Conservation (phyloP, 148 eudicot genomes). For the Amaranthus palmeri region DNA sequence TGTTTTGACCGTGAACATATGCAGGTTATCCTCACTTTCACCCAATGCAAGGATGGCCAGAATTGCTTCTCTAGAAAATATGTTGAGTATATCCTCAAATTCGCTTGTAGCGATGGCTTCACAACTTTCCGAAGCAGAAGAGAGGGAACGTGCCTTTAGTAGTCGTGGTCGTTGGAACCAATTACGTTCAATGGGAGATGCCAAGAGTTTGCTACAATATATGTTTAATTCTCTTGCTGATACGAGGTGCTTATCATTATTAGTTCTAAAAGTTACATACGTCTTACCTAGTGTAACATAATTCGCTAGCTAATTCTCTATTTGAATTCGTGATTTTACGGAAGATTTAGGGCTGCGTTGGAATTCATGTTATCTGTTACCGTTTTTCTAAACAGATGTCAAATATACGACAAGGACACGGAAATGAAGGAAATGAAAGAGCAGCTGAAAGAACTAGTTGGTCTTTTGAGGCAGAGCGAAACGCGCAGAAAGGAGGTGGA, state of each 20-base stretch:
- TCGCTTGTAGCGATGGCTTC: slow-evolving; percentile 98
- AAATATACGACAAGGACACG: slow-evolving; percentile 69
- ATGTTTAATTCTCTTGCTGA: slow-evolving; percentile 85
- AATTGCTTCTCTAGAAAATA: slow-evolving; percentile 88
- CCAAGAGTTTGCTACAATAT: slow-evolving; percentile 79
- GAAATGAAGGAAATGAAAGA: slow-evolving; percentile 93
- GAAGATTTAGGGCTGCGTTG: slow-evolving; percentile 4
- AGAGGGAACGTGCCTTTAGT: slow-evolving; percentile 76
- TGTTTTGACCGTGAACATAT: slow-evolving; percentile 12
- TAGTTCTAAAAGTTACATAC: not conserved
- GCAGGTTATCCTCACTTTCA: slow-evolving; percentile 81
- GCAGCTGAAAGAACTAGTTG: slow-evolving; percentile 87
- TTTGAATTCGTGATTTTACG: too few species aligned
- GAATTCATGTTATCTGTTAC: not conserved
- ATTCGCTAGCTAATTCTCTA: too few species aligned
- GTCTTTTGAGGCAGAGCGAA: slow-evolving; percentile 86
- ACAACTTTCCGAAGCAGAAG: slow-evolving; percentile 99
- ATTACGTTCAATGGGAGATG: slow-evolving; percentile 94
- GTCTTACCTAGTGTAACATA: too few species aligned
- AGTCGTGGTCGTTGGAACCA: slow-evolving; percentile 93
- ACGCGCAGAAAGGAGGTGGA: slow-evolving; percentile 81
- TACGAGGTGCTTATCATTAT: slow-evolving; percentile 49
- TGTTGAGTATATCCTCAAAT: slow-evolving; percentile 89
- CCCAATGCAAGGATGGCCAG: slow-evolving; percentile 91
- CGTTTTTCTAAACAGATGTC: slow-evolving; percentile 51